Percentiles rank a stretch among this genome's conserved stretches.
Evolutionary conservation across 2,329 filamentous ascomycete genomes (phyloP).

Genomic region (Alternaria angustiovoidea): DNA sequence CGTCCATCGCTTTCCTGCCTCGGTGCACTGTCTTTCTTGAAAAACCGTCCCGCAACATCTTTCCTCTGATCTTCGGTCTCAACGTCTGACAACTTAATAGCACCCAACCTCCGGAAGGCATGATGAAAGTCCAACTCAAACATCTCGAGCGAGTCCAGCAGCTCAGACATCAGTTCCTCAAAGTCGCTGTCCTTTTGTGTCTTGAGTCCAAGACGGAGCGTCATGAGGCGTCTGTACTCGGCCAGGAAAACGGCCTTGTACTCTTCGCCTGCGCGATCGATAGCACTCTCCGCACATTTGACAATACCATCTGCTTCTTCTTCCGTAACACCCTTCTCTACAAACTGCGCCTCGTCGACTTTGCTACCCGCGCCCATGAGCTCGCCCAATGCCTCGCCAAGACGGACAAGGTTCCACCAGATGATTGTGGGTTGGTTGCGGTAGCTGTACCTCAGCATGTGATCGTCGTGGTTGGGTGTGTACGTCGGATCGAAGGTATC

Average conservation of each 20-base stretch:
- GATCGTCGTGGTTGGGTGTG: constrained; percentile 96
- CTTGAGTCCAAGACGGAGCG: constrained; percentile 77
- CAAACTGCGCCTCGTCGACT: constrained; percentile 76
- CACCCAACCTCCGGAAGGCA: constrained; percentile 83
- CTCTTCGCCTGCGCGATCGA: constrained; percentile 82
- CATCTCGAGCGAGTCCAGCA: constrained; percentile 81
- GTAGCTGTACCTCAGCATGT: constrained; percentile 86
- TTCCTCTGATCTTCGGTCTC: constrained; percentile 70
- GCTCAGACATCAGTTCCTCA: constrained; percentile 78
- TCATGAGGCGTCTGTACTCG: constrained; percentile 92
- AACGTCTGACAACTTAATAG: constrained; percentile 68
- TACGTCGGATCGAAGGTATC: constrained; percentile 95
- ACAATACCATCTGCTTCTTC: constrained; percentile 75
- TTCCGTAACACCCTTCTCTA: constrained; percentile 74
- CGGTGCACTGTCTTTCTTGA: constrained; percentile 72
- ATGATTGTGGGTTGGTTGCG: constrained; percentile 94
- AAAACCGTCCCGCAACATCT: constrained; percentile 76
- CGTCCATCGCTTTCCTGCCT: constrained; percentile 68
- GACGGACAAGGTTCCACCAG: constrained; percentile 96
- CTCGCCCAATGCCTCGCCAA: constrained; percentile 89
- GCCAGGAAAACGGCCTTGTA: constrained; percentile 85
- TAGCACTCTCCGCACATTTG: constrained; percentile 81
- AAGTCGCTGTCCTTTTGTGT: constrained; percentile 77
- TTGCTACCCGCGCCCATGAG: constrained; percentile 78
- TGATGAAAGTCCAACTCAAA: constrained; percentile 92